A percentile compares a stretch with the other conserved stretches of the same genome.
phyloP scores from a whole-genome alignment of 148 eudicot genomes.

The Rhododendron simsii region DNA sequence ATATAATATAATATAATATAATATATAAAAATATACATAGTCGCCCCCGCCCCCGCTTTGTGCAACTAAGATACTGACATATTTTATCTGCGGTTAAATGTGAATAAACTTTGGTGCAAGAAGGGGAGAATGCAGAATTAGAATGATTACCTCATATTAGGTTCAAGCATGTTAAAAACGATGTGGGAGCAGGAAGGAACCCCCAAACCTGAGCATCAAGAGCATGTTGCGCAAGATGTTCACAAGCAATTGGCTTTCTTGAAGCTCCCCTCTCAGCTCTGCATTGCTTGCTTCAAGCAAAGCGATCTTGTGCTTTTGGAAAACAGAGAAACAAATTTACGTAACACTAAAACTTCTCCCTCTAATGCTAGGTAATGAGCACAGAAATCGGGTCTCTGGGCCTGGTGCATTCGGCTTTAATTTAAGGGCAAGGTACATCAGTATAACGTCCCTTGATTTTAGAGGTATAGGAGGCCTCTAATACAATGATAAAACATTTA shows the following conservation, averaged over 20 bases:
- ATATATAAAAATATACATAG: too few relatives aligned
- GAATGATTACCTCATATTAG: too few relatives aligned
- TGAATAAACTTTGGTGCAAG: too few relatives aligned
- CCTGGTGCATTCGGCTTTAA: not conserved
- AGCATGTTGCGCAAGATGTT: constrained; percentile 69
- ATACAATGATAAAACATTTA: not conserved
- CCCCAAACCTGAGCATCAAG: constrained; percentile 71
- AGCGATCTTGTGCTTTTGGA: constrained; percentile 80
- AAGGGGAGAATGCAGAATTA: too few relatives aligned
- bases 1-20: too few relatives aligned
- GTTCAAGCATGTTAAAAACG: too few relatives aligned
- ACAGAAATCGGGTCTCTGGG: not conserved
- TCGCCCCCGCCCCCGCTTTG: too few relatives aligned
- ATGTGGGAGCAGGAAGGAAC: too few relatives aligned
- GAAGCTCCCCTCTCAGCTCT: constrained; percentile 71
- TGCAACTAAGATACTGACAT: too few relatives aligned
- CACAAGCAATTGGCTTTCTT: constrained; percentile 59
- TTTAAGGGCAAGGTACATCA: not conserved
- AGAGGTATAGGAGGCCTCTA: not conserved
- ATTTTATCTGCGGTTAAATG: too few relatives aligned
- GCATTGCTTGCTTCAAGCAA: constrained; percentile 85
- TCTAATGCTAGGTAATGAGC: not conserved
- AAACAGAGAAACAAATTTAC: not conserved
- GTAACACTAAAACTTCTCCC: not conserved
- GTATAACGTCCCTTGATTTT: not conserved